Conservation (phyloP, 2,329 filamentous ascomycete genomes). For the Paecilomyces fulvus region DNA sequence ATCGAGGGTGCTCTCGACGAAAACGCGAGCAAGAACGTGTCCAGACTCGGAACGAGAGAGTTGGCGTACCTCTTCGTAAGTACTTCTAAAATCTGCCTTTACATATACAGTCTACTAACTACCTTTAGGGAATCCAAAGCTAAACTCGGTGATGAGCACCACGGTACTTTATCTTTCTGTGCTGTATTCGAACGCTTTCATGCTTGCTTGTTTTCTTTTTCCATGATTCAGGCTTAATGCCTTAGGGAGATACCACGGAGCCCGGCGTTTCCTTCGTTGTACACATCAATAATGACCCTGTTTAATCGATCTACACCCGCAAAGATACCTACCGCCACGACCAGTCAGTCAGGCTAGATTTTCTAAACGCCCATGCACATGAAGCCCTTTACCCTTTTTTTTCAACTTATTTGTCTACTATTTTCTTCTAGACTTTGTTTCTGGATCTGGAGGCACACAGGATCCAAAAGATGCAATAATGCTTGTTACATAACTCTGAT, state of each 20-base stretch:
- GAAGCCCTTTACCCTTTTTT: not conserved
- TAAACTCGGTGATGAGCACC: not conserved
- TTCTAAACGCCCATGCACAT: not conserved
- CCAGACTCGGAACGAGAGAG: conserved; percentile 57
- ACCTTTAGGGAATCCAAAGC: not conserved
- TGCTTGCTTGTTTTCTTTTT: not conserved
- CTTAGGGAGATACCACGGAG: not conserved
- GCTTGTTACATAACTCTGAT: not conserved
- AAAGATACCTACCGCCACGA: not conserved
- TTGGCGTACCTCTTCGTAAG: conserved; percentile 61
- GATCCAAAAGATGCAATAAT: not conserved
- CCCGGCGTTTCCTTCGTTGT: not conserved
- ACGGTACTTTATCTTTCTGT: not conserved
- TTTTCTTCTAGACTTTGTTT: not conserved
- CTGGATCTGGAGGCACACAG: not conserved
- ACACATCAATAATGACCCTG: not conserved
- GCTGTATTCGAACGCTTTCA: not conserved
- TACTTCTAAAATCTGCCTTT: not conserved
- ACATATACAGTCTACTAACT: not conserved
- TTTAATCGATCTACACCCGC: not conserved
- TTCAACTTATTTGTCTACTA: not conserved
- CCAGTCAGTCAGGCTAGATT: not conserved
- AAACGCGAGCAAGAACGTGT: conserved; percentile 56
- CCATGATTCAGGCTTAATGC: not conserved
- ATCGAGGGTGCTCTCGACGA: conserved; percentile 77